Evolutionary conservation across 2,329 filamentous ascomycete species (phyloP).

Genomic region (Phialophora verrucosa): DNA sequence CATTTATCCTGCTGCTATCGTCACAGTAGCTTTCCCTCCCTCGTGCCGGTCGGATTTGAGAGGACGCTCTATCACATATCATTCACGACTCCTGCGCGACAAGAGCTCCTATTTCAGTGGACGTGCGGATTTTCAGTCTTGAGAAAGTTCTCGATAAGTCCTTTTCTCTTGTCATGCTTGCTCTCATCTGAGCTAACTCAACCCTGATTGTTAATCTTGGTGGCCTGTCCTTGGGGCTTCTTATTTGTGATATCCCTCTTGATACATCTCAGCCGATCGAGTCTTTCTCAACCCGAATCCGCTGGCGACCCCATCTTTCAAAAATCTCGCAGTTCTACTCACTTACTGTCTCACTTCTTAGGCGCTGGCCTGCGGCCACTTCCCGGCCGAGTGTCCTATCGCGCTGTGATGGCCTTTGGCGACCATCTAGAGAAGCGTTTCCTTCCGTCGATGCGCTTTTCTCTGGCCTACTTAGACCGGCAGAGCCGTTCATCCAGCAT

Average conservation of each 20-base stretch:
- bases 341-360: neutral
- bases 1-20: too few relatives aligned
- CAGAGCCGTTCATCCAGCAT: neutral
- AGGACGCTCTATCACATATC: too few relatives aligned
- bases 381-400: neutral
- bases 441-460: neutral
- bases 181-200: too few relatives aligned
- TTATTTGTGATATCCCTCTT: neutral
- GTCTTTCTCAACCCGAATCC: neutral
- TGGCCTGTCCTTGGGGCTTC: too few relatives aligned
- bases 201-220: too few relatives aligned
- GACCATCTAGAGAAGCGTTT: neutral
- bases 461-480: neutral
- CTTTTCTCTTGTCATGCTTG: too few relatives aligned
- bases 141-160: too few relatives aligned
- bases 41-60: too few relatives aligned
- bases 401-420: neutral
- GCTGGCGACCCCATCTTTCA: neutral
- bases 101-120: too few relatives aligned
- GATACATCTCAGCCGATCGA: neutral
- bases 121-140: too few relatives aligned
- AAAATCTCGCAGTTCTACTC: neutral
- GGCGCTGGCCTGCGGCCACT: neutral
- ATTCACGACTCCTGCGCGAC: too few relatives aligned
- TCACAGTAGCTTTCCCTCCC: too few relatives aligned